Conservation (phyloP, 768 basidiomycete species). For the Tylopilus rubrobrunneus region DNA sequence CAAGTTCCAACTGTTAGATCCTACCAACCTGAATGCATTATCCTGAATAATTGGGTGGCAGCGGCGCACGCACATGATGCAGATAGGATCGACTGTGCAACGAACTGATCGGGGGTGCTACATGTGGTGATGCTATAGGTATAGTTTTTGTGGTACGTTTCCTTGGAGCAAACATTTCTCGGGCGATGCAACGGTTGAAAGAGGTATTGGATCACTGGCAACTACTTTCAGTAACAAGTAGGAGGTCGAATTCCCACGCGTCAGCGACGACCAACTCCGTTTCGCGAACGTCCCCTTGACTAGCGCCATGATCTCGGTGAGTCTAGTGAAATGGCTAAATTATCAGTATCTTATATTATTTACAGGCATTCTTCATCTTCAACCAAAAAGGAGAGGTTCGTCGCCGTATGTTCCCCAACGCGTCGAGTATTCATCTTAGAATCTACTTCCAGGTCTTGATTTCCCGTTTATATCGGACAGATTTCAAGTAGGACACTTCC, state of each 20-base stretch:
- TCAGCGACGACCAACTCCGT: background rate
- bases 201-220: too few relatives aligned
- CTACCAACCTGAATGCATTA: too few relatives aligned
- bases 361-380: slow-evolving; percentile 96
- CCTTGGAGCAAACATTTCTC: too few relatives aligned
- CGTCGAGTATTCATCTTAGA: slow-evolving; percentile 2
- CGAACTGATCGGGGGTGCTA: too few relatives aligned
- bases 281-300: slow-evolving; percentile 3
- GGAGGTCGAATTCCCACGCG: background rate
- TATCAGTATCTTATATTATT: slow-evolving; percentile 1
- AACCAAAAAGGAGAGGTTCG: slow-evolving; percentile 98
- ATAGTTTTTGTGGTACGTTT: too few relatives aligned
- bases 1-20: too few relatives aligned
- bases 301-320: slow-evolving; percentile 45
- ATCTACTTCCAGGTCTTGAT: slow-evolving; percentile 71
- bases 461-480: slow-evolving; percentile 91
- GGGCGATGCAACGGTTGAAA: too few relatives aligned
- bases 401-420: background rate
- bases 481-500: slow-evolving; percentile 75
- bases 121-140: too few relatives aligned
- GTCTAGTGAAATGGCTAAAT: slow-evolving; percentile 11
- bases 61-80: too few relatives aligned
- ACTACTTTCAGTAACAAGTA: too few relatives aligned
- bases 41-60: too few relatives aligned
- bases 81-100: too few relatives aligned